phyloP scores from a whole-genome alignment of 805 yeast genomes.

The Sporopachydermia quercuum region DNA sequence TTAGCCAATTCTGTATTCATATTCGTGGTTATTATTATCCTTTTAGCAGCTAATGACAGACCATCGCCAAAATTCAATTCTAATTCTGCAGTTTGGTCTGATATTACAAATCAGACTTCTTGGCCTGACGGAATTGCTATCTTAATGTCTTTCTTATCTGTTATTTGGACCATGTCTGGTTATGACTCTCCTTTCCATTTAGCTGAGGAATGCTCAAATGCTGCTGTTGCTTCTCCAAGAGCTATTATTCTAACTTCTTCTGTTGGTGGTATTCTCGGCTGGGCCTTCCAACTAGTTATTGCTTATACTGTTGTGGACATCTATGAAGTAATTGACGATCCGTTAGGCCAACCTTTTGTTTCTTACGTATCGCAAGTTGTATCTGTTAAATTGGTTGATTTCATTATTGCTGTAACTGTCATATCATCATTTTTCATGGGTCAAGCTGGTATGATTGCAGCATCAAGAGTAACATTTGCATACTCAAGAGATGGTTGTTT shows the following conservation, averaged over 20 bases:
- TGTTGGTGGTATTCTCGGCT: conserved; percentile 41
- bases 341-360: conserved; percentile 47
- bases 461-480: conserved; percentile 51
- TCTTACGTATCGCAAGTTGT: conserved; percentile 36
- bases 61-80: conserved; percentile 32
- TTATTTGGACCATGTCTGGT: conserved; percentile 54
- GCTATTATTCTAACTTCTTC: conserved; percentile 47
- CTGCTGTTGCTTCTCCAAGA: conserved; percentile 48
- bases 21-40: conserved; percentile 35
- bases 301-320: conserved; percentile 45
- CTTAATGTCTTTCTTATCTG: conserved; percentile 43
- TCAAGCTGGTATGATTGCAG: conserved; percentile 47
- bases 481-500: conserved; percentile 56
- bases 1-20: conserved; percentile 33
- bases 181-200: conserved; percentile 65
- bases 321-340: conserved; percentile 28
- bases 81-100: conserved; percentile 34
- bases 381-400: conserved; percentile 24
- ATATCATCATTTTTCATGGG: conserved; percentile 34
- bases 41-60: conserved; percentile 35
- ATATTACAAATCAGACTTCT: conserved; percentile 39
- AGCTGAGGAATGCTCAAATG: conserved; percentile 58
- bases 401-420: conserved; percentile 28
- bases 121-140: conserved; percentile 50
- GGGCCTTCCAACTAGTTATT: conserved; percentile 42